Conservation (phyloP, 495 filamentous ascomycete genomes). For the Aspergillus olivimuriae region DNA sequence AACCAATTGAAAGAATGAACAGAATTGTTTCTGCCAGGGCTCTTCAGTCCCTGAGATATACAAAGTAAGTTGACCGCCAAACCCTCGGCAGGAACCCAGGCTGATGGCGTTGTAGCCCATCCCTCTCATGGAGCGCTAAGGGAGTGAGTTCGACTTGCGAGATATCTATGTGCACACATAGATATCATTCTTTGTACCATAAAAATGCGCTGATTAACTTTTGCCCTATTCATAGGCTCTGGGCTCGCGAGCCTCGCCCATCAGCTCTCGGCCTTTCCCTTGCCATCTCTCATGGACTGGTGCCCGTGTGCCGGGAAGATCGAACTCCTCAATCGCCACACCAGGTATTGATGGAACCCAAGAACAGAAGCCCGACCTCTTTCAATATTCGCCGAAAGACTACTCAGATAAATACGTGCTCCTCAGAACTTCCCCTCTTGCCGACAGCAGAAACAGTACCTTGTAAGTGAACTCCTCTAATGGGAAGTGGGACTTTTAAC, state of each 20-base stretch:
- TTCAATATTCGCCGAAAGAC: background rate
- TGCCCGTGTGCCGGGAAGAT: no score
- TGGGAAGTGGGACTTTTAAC: no score
- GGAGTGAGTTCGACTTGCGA: background rate
- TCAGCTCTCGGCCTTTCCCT: background rate
- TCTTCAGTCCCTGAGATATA: slow-evolving; percentile 3
- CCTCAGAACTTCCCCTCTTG: background rate
- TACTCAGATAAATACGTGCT: background rate
- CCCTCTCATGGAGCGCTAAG: background rate
- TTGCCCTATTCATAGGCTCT: no score
- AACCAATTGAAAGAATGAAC: slow-evolving; percentile 1
- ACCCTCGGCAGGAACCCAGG: no score
- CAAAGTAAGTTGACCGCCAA: no score
- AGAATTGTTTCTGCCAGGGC: slow-evolving; percentile 1
- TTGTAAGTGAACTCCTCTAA: background rate
- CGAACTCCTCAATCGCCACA: background rate
- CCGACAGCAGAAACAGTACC: background rate
- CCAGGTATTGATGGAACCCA: no score
- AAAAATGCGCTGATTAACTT: no score
- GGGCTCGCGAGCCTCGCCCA: background rate
- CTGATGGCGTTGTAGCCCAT: no score
- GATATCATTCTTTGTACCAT: no score
- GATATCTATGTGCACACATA: no score
- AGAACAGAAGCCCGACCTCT: background rate
- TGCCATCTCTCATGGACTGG: no score